These are phyloP conservation scores for Globisporangium polare DNA, from an alignment of 352 stramenopile genomes.

Conservation along the genomic window DNA sequence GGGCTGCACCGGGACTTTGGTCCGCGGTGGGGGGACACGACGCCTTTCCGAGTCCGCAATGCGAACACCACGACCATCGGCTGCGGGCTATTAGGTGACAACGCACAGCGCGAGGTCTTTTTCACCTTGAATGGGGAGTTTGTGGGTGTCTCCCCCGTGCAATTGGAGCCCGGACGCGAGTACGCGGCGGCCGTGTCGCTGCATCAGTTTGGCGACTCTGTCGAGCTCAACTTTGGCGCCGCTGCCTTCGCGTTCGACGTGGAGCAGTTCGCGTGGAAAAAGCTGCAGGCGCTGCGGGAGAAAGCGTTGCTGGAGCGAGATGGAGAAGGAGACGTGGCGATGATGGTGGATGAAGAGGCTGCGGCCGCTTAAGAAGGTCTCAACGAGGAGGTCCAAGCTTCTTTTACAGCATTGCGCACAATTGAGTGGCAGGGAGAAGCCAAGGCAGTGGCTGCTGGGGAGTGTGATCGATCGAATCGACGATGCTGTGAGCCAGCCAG, in stretches of 20 bases:
- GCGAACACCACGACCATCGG: conserved; percentile 17
- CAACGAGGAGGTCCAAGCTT: neutral
- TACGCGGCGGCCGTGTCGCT: conserved; percentile 32
- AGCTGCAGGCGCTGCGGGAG: neutral
- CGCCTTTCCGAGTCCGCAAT: neutral
- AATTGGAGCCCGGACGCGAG: conserved; percentile 4
- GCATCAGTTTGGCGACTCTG: conserved; percentile 27
- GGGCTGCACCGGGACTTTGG: conserved; percentile 15
- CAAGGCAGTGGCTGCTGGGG: too few species aligned
- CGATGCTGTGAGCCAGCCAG: too few species aligned
- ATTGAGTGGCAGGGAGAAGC: neutral
- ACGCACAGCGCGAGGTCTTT: conserved; percentile 21
- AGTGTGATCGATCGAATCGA: too few species aligned
- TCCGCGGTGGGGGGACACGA: conserved; percentile 18
- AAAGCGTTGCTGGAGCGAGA: neutral
- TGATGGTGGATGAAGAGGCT: neutral
- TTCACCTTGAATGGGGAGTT: conserved; percentile 34
- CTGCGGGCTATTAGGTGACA: conserved; percentile 16
- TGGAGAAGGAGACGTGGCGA: neutral
- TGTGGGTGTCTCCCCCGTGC: conserved; percentile 15
- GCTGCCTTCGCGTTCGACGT: conserved; percentile 32
- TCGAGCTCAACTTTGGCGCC: conserved; percentile 30
- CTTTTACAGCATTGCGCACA: neutral
- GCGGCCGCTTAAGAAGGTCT: neutral
- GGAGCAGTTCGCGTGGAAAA: conserved; percentile 16